Base-by-base conservation (phyloP, 1,284 basidiomycete species). In the Violaceomyces palustris region DNA sequence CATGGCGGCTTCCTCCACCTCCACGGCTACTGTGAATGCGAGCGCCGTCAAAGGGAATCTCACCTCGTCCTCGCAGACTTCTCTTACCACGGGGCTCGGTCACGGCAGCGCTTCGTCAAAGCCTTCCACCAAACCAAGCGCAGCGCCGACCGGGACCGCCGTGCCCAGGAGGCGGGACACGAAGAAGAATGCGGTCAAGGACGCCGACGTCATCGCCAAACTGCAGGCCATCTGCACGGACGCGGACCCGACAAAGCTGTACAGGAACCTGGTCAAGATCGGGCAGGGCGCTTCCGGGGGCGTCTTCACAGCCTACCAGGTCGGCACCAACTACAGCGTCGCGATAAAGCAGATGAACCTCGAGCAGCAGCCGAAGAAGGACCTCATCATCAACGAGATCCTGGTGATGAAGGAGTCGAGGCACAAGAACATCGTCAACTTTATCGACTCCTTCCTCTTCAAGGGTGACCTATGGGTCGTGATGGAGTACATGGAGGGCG, bases 321-420 rank as follows among this genome's bases (percentile, higher is more conserved):
- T 92, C 48, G 91, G 90, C 34, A 88, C 87, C 22, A 93, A 93
- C 74, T 69, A 88, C 34, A 87, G 85, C 4, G 94, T 99, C 23
- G 94, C 94, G 23, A 98, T 99, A 81, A 99, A 98, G 77, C 93
- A 98, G 77, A 98, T 98, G 94, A 93, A 98, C 78, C 80, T 99
- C 25, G 91, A 96, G 75, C 96, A 97, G 77, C 94, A 98, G 74
- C 94, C 93, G 26, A 98, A 98, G 80, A 96, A 96, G 77, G 93
- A 98, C 73, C 80, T 98, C 39, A 98, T 99, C 78, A 97, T 99
- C 78, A 99, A 99, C 77, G 94, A 99, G 76, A 97, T 98, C 59
- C 83, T 97, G 61, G 92, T 97, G 72, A 97, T 98, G 93, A 87
- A 90, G 33, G 86, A 91, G 35, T 91, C 88, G 14, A 81, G 87